Evolutionary conservation across 352 stramenopile genomes (phyloP).

Genomic region (Phytophthora citrophthora): DNA sequence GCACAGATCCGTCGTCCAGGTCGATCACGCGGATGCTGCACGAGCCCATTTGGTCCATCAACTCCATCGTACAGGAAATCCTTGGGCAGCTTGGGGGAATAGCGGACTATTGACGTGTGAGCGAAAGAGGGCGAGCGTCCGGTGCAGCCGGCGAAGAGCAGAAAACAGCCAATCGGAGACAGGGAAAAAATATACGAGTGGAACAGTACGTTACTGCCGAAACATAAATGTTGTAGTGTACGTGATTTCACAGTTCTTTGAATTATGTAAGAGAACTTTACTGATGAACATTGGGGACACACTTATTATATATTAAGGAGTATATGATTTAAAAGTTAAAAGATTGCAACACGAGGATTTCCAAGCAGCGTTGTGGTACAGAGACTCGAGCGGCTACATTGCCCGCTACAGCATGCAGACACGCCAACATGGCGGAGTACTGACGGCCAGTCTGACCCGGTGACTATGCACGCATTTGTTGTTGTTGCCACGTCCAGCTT

Average conservation of each 20-base stretch:
- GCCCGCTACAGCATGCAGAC: conserved; percentile 9
- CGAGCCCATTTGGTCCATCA: conserved; percentile 36
- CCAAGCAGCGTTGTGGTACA: conserved; percentile 9
- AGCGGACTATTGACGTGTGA: conserved; percentile 14
- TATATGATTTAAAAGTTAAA: not conserved
- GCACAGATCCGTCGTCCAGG: conserved; percentile 81
- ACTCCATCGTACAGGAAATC: conserved; percentile 24
- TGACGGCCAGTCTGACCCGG: not conserved
- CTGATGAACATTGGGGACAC: no score
- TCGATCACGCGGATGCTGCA: conserved; percentile 85
- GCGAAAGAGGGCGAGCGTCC: conserved; percentile 21
- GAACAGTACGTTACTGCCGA: no score
- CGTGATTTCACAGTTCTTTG: no score
- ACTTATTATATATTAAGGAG: not conserved
- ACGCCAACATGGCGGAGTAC: conserved; percentile 6
- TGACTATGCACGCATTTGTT: conserved; percentile 2
- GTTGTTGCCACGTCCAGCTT: not conserved
- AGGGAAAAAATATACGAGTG: conserved; percentile 8
- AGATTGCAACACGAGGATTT: not conserved
- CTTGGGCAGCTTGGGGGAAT: not conserved
- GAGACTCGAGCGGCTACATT: conserved; percentile 4
- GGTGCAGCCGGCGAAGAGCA: conserved; percentile 3
- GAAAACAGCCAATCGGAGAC: conserved; percentile 13
- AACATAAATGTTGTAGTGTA: no score
- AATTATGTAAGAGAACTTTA: no score